Conservation (phyloP, 2,329 filamentous ascomycete genomes). For the Emericellopsis cladophorae region DNA sequence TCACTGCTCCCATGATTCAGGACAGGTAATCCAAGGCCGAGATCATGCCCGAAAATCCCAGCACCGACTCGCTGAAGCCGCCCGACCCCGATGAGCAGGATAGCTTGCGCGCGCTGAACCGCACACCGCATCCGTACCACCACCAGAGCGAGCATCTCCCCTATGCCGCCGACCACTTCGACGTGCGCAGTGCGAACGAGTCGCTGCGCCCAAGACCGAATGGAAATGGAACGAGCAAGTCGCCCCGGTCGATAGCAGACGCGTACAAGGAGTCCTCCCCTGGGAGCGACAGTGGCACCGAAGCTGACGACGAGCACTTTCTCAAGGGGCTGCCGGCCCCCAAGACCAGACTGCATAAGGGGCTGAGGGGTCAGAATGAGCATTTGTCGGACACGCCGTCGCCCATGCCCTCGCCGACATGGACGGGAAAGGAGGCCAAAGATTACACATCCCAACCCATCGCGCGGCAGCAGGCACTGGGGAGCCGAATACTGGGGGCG, state of each 20-base stretch:
- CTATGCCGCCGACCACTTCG: conserved; percentile 30
- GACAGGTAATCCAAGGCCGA: neutral
- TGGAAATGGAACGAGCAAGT: conserved; percentile 4
- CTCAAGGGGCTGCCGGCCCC: conserved; percentile 77
- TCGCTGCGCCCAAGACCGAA: conserved; percentile 9
- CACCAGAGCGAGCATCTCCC: conserved; percentile 43
- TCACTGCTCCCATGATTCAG: conserved; percentile 2
- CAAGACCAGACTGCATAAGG: conserved; percentile 61
- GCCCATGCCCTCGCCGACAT: conserved; percentile 36
- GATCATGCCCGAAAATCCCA: conserved; percentile 33
- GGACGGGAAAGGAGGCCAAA: conserved; percentile 26
- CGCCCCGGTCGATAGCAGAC: neutral
- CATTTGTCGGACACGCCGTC: conserved; percentile 40
- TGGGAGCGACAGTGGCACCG: conserved; percentile 81
- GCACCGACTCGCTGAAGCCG: conserved; percentile 18
- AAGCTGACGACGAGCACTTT: conserved; percentile 88
- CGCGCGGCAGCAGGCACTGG: conserved; percentile 6
- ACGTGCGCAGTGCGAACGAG: neutral
- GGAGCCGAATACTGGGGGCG: conserved; percentile 9
- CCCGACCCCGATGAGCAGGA: conserved; percentile 22
- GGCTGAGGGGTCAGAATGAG: conserved; percentile 51
- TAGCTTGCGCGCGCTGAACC: conserved; percentile 35
- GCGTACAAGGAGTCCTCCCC: conserved; percentile 39
- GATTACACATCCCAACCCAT: conserved; percentile 9
- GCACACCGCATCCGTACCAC: conserved; percentile 58